Base-by-base conservation (phyloP, 306 rosid species). In the Coriaria nepalensis region DNA sequence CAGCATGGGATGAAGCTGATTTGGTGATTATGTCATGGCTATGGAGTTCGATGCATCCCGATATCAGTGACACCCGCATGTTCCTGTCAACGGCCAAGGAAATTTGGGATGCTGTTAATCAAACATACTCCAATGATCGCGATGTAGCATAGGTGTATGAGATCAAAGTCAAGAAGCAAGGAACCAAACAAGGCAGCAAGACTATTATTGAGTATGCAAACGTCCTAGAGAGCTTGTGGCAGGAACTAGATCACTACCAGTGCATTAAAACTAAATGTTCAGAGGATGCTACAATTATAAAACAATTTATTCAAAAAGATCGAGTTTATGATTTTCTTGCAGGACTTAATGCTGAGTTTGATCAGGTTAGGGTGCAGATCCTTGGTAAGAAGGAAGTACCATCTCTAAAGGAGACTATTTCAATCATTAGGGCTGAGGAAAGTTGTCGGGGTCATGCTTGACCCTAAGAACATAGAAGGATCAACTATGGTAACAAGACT, bases 21-120 rank as follows among this genome's bases (percentile, higher is more conserved):
- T 44, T 20, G 15, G 14, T 47, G 52, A 20, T 47, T n/a, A 14
- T 47, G 52, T 47, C 52, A 13, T 47, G 52, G 37, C 52, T 47
- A 9, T 47, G 52, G 52, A 47, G 29, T 47, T 47, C 35, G 29
- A 13, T 29, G 52, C 9, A 32, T 10, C 34, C 35, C 4, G 35
- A 14, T 9, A 29, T 47, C 52, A 47, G 20, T 14, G 52, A 47
- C 35, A 47, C 52, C 4, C 42, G 42, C 10, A 15, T 47, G 33
- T 14, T 29, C 29, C 48, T 44, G 5, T 6, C 48, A 6, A 8
- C 48, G 7, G 7, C 32, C 48, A 44, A 44, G 1, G 48, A 44
- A 10, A 44, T 44, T 10, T 44, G 48, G 13, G 48, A 44, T 10
- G 48, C 13, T 4, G 14, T 8, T 44, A 9, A 8, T 9, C 48